phyloP scores from a whole-genome alignment of 257 asterid species.

The Marsdenia floribunda region DNA sequence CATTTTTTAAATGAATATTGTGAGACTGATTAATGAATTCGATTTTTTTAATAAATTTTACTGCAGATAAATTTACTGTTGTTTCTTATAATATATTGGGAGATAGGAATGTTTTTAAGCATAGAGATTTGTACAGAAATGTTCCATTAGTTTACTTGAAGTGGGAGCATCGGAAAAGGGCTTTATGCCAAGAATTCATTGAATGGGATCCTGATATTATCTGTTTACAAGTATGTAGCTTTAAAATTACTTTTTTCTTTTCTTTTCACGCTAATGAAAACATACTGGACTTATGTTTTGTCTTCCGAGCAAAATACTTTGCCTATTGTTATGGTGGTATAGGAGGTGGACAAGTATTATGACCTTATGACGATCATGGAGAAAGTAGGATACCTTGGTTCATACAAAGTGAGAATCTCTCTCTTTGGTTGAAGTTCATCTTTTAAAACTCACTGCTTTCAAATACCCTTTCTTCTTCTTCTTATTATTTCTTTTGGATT shows the following conservation, averaged over 20 bases:
- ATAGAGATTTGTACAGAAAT: conserved; percentile 31
- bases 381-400: conserved; percentile 35
- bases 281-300: not conserved
- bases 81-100: conserved; percentile 36
- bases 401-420: conserved; percentile 23
- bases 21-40: not conserved
- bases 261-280: conserved; percentile 1
- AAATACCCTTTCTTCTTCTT: not conserved
- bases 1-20: not conserved
- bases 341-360: conserved; percentile 41
- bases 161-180: conserved; percentile 28
- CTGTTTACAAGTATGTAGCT: conserved; percentile 28
- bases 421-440: not conserved
- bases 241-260: not conserved
- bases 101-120: conserved; percentile 31
- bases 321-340: conserved; percentile 4
- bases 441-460: not conserved
- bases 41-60: not conserved
- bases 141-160: conserved; percentile 28
- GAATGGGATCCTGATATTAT: conserved; percentile 30
- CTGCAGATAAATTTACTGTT: conserved; percentile 26
- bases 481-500: not conserved
- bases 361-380: conserved; percentile 25
- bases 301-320: not conserved
- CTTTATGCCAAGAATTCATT: conserved; percentile 31